A percentile compares a stretch with the other conserved stretches of the same genome.
Conservation (phyloP, 2,329 filamentous ascomycete genomes). For the Claviceps monticola region DNA sequence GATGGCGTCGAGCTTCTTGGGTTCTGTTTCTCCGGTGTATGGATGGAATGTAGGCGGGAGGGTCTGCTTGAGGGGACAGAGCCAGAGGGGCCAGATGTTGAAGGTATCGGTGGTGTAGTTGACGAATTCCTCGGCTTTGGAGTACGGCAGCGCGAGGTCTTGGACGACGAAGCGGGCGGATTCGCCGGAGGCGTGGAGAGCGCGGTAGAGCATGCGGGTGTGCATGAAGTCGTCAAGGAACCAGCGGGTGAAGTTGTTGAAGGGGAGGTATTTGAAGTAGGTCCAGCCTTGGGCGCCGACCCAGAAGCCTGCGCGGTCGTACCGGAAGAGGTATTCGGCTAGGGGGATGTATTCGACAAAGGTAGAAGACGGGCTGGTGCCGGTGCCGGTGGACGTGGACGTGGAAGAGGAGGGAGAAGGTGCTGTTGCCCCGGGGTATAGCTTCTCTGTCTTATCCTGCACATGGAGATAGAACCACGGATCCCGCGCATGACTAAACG, state of each 20-base stretch:
- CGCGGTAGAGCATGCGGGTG: conserved; percentile 61
- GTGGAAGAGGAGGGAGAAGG: conserved; percentile 9
- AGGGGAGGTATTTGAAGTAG: conserved; percentile 53
- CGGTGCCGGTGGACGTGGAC: conserved; percentile 5
- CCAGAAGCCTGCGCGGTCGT: conserved; percentile 66
- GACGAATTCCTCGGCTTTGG: conserved; percentile 36
- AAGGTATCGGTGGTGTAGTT: conserved; percentile 38
- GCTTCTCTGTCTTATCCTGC: conserved; percentile 26
- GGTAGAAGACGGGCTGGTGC: too few species aligned
- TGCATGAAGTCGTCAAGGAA: conserved; percentile 60
- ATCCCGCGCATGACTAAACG: conserved; percentile 44
- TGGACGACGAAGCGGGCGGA: conserved; percentile 54
- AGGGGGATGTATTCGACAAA: conserved; percentile 47
- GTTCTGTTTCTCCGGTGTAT: conserved; percentile 25
- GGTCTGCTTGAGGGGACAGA: conserved; percentile 39
- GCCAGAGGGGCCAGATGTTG: conserved; percentile 46
- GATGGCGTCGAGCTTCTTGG: neutral
- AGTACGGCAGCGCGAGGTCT: conserved; percentile 47
- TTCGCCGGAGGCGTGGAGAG: conserved; percentile 53
- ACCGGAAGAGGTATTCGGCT: conserved; percentile 62
- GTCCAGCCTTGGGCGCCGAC: conserved; percentile 51
- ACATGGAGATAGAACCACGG: conserved; percentile 70
- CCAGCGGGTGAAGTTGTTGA: conserved; percentile 51
- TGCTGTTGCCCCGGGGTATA: neutral
- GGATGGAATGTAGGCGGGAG: conserved; percentile 41